Evolutionary conservation across 2,329 filamentous ascomycete genomes (phyloP), one percentile per base, ranked within the genome.

Genomic region (Fusarium musae): DNA sequence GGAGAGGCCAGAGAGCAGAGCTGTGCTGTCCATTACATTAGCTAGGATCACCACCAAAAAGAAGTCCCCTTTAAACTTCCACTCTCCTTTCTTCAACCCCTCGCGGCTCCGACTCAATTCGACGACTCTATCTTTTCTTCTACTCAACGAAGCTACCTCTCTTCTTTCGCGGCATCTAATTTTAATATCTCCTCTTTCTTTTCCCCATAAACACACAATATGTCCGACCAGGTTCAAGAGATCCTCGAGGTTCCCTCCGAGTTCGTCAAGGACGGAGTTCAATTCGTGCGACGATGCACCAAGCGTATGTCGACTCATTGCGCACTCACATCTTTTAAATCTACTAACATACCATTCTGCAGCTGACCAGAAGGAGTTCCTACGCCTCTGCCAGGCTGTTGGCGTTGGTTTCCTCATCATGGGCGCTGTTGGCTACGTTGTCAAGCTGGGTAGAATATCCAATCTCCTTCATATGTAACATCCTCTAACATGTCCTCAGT

Each of bases 391-490:
- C 79, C 85, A 87, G 83, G 91, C 91, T 69, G 91, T 93, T 70
- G 91, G 90, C 66, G 87, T 92, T 72, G 91, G 91, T 67, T 93
- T 93, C 83, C 82, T 93, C 72, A 87, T 92, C 82, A 92, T 92
- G 90, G 90, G 90, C 71, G 89, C 89, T 53, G 91, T 92, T 65
- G 91, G 91, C 72, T 93, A 92, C 83, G 82, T 93, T 71, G 90
- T 93, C 80, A 92, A 93, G 87, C 86, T 93, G 79, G 91, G 89
- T 91, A 85, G 56, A 87, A 57, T 74, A 16, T 12, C 23, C 34
- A 57, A 30, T n/a, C 21, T 26, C 37, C 10, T 46, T n/a, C 9
- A 23, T 34, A 15, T 11, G 21, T 34, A 42, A 3, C 39, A 44
- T 42, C 50, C 43, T 49, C 63, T 77, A 63, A 75, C 65, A 52